These are phyloP conservation scores for Boletus sp. DNA, from an alignment of 768 basidiomycete genomes.

Conservation along the genomic window DNA sequence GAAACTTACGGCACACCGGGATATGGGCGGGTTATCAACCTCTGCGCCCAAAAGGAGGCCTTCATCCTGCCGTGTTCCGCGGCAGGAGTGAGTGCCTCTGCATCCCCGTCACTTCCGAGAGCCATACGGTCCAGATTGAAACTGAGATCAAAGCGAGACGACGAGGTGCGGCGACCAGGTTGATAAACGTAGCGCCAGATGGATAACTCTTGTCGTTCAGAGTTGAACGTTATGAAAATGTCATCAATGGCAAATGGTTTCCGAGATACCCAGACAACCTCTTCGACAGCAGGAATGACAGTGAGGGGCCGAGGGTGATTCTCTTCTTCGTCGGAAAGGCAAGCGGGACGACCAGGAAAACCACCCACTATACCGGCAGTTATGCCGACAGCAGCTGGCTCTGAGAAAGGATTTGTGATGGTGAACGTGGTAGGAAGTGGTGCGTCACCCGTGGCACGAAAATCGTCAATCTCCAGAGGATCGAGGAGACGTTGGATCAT, in stretches of 20 bases:
- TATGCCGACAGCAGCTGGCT: constrained; percentile 67
- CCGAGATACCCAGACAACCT: constrained; percentile 59
- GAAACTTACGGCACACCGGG: constrained; percentile 48
- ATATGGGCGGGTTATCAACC: constrained; percentile 48
- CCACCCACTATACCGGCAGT: constrained; percentile 57
- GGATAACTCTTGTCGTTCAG: constrained; percentile 49
- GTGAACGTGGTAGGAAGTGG: constrained; percentile 80
- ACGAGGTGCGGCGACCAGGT: constrained; percentile 39
- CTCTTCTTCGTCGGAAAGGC: constrained; percentile 54
- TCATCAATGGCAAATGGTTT: constrained; percentile 42
- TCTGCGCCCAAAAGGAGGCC: constrained; percentile 72
- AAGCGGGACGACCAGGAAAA: constrained; percentile 30
- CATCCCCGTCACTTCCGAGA: constrained; percentile 47
- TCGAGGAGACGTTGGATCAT: constrained; percentile 75
- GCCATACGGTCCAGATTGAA: constrained; percentile 68
- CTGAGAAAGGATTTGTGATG: constrained; percentile 71
- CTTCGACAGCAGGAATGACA: constrained; percentile 60
- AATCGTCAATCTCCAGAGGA: constrained; percentile 61
- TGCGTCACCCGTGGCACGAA: constrained; percentile 59
- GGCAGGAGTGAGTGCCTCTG: constrained; percentile 38
- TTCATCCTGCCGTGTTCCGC: constrained; percentile 65
- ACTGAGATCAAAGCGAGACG: constrained; percentile 53
- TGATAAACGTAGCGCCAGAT: constrained; percentile 73
- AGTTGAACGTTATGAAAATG: constrained; percentile 57
- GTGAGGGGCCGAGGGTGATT: constrained; percentile 47